Evolutionary conservation across 192 early-diverging fungal species (phyloP), one percentile per base, ranked within the genome.

Genomic region (Mortierella hygrophila): DNA sequence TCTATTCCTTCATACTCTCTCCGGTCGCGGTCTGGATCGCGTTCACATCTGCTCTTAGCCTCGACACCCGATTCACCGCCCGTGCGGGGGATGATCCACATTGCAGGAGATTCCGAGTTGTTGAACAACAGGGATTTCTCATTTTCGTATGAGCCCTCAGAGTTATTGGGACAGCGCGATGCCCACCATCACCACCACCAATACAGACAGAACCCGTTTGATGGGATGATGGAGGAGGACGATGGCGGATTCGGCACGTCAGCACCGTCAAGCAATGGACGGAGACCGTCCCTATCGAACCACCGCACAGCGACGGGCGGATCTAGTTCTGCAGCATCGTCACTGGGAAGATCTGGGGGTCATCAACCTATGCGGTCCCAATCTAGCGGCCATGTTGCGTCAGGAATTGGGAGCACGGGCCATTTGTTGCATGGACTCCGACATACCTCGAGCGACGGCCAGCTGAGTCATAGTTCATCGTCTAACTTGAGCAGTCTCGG

Each of bases 81-180:
- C 16, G 84, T 81, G 0, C 69, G 83, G 2, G 78, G 75, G n/a
- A 69, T 40, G 18, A 78, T 86, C 41, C 84, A 86, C 35, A 86
- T 86, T 72, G 47, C 40, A 26, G 69, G 81, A 63, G 84, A 86
- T 44, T 85, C 83, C 18, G 83, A 85, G 38, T 32, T 86, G 11
- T 57, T 86, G 70, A 86, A 86, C 52, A 86, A 86, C 72, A 52
- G 79, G 7, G 84, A 81, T 40, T 86, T 86, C 55, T 86, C 84
- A 4, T 86, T 81, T 46, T 81, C 84, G 18, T 81, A 81, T 44
- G 84, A 86, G 72, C 84, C 84, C 3, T 57, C 71, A 8, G 83
- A 85, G 15, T 44, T 85, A 29, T 42, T 85, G 75, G 83, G 55
- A 35, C 83, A 86, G 54, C 68, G 83, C 16, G 74, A 32, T 46